A percentile compares a stretch with the other conserved stretches of the same genome.
phyloP scores from a whole-genome alignment of 306 rosid genomes.

The Mimosa bimucronata region DNA sequence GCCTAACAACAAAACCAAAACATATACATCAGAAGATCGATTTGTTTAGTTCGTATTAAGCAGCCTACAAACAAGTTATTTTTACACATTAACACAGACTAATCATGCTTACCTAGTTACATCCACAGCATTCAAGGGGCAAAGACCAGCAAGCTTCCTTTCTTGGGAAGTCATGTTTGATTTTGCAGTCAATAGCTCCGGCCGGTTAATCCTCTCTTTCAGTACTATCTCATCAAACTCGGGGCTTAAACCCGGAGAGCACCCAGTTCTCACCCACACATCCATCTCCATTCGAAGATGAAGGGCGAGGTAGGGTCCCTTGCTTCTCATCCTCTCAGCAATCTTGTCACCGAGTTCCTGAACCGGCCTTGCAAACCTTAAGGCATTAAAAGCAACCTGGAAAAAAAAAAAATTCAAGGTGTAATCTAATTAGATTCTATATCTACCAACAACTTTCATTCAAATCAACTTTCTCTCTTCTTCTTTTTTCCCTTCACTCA shows the following conservation, averaged over 20 bases:
- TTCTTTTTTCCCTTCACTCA: neutral
- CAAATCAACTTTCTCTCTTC: neutral
- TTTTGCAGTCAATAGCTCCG: conserved; percentile 84
- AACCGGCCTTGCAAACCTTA: conserved; percentile 83
- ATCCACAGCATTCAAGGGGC: conserved; percentile 87
- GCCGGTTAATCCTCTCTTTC: conserved; percentile 73
- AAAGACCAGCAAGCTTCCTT: conserved; percentile 89
- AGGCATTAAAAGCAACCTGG: conserved; percentile 95
- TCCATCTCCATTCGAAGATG: conserved; percentile 97
- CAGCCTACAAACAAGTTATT: neutral
- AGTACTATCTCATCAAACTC: conserved; percentile 73
- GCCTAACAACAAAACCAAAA: conserved; percentile 54
- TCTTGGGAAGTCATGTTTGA: conserved; percentile 95
- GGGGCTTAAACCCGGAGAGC: conserved; percentile 81
- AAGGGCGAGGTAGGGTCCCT: conserved; percentile 94
- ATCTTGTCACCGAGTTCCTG: conserved; percentile 77
- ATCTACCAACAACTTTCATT: conserved; percentile 5
- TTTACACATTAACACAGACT: neutral
- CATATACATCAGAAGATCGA: neutral
- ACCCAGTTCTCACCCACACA: conserved; percentile 99
- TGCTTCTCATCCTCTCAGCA: conserved; percentile 77
- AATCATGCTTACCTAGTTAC: conserved; percentile 65
- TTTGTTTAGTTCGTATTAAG: neutral
- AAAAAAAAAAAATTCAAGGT: conserved; percentile 18
- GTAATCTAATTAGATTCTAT: conserved; percentile 11